Conservation (phyloP, 225 moss, liverwort and hornwort species). For the Pseudoscleropodium purum region DNA sequence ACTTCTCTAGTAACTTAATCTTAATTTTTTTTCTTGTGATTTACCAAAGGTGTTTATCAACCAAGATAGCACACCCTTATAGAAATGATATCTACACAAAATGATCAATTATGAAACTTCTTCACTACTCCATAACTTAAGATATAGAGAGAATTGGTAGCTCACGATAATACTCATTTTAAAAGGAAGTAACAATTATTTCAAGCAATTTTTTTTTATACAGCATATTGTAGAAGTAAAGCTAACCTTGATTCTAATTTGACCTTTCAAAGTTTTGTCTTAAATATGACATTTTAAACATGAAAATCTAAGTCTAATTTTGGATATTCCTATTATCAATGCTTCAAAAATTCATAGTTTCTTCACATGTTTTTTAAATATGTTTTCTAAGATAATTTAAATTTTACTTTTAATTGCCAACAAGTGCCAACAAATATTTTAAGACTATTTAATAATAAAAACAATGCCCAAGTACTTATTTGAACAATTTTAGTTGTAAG, state of each 20-base stretch:
- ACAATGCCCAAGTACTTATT: neutral
- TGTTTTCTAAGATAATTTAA: neutral
- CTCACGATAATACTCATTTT: no score
- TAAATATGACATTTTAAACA: neutral
- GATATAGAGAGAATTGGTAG: neutral
- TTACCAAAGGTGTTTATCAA: accelerated
- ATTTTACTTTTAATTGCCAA: neutral
- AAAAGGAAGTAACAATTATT: neutral
- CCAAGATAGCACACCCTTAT: neutral
- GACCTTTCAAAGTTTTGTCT: neutral
- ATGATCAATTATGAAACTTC: neutral
- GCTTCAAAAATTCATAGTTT: neutral
- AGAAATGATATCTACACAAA: neutral
- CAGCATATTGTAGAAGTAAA: neutral
- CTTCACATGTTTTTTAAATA: neutral
- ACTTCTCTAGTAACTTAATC: neutral
- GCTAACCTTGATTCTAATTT: neutral
- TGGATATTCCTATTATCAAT: neutral
- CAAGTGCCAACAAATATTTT: no score
- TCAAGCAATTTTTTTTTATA: neutral
- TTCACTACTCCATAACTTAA: neutral
- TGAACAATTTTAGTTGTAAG: neutral
- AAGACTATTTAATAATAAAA: neutral
- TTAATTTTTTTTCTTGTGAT: neutral
- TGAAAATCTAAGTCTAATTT: neutral